phyloP scores from a whole-genome alignment of 768 basidiomycete species.

The Tylopilus intermedius region DNA sequence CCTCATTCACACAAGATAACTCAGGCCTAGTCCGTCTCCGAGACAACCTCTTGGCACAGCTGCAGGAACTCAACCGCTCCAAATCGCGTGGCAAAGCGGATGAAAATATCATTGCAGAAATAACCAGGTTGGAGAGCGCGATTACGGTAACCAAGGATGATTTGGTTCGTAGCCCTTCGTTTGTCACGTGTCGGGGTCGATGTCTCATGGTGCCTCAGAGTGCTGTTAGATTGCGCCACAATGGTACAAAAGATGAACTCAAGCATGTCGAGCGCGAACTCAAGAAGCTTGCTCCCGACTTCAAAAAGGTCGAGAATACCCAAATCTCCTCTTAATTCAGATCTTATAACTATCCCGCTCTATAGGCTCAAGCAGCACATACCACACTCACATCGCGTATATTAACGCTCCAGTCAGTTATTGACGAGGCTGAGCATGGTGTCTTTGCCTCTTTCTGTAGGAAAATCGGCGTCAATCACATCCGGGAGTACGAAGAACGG shows the following conservation, averaged over 20 bases:
- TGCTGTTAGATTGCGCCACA: conserved; percentile 69
- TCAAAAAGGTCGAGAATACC: conserved; percentile 54
- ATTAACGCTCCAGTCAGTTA: conserved; percentile 45
- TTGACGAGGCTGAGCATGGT: conserved; percentile 76
- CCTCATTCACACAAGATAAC: neutral
- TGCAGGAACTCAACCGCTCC: conserved; percentile 79
- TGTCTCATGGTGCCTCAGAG: conserved; percentile 40
- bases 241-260: conserved; percentile 77
- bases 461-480: conserved; percentile 71
- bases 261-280: conserved; percentile 74
- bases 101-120: conserved; percentile 70
- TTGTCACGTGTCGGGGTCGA: neutral
- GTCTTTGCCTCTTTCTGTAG: conserved; percentile 76
- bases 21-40: conserved; percentile 55
- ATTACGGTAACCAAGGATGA: conserved; percentile 76
- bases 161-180: conserved; percentile 45
- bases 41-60: conserved; percentile 65
- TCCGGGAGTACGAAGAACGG: conserved; percentile 91
- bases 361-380: conserved; percentile 52
- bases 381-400: conserved; percentile 51
- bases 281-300: conserved; percentile 60
- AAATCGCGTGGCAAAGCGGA: conserved; percentile 83
- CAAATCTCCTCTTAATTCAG: neutral
- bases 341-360: neutral
- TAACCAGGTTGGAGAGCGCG: conserved; percentile 75